phyloP scores from a whole-genome alignment of 805 yeast species.

The Peterozyma toletana region DNA sequence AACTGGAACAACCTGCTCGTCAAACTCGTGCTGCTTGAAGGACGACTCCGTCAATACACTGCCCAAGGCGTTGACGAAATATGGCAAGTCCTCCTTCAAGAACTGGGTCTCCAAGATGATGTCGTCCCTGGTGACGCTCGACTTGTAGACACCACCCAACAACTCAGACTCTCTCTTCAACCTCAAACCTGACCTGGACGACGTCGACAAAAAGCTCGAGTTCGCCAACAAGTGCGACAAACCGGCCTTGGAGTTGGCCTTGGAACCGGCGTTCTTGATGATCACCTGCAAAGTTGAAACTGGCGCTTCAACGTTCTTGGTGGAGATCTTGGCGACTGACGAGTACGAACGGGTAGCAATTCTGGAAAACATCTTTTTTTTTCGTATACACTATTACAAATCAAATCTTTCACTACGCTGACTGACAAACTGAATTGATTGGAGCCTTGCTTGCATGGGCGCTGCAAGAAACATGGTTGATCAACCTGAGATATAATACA shows the following conservation, averaged over 20 bases:
- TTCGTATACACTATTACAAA: slow-evolving; percentile 1
- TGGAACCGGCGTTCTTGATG: slow-evolving; percentile 79
- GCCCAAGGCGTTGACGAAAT: slow-evolving; percentile 80
- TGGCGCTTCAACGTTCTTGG: slow-evolving; percentile 56
- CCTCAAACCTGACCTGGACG: slow-evolving; percentile 80
- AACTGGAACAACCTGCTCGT: slow-evolving; percentile 76
- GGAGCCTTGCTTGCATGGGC: slow-evolving; percentile 1
- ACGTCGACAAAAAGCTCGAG: slow-evolving; percentile 79
- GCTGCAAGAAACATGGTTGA: not conserved
- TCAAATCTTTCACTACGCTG: not conserved
- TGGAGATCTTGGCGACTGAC: slow-evolving; percentile 38
- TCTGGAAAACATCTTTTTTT: slow-evolving; percentile 21
- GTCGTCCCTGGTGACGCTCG: slow-evolving; percentile 76
- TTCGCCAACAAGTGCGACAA: slow-evolving; percentile 78
- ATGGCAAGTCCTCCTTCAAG: slow-evolving; percentile 84
- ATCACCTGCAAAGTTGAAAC: slow-evolving; percentile 74
- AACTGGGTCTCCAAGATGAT: slow-evolving; percentile 76
- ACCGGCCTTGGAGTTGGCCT: slow-evolving; percentile 65
- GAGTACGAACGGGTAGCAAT: slow-evolving; percentile 25
- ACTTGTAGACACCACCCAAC: slow-evolving; percentile 73
- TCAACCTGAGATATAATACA: slow-evolving; percentile 1
- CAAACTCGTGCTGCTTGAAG: slow-evolving; percentile 77
- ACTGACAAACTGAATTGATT: not conserved
- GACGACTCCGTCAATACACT: slow-evolving; percentile 63
- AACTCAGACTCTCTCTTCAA: slow-evolving; percentile 91